A percentile compares a stretch with the other conserved stretches of the same genome.
These are phyloP conservation scores for Xerocomus minutiporus DNA, from an alignment of 1,284 basidiomycete species.

Conservation along the genomic window DNA sequence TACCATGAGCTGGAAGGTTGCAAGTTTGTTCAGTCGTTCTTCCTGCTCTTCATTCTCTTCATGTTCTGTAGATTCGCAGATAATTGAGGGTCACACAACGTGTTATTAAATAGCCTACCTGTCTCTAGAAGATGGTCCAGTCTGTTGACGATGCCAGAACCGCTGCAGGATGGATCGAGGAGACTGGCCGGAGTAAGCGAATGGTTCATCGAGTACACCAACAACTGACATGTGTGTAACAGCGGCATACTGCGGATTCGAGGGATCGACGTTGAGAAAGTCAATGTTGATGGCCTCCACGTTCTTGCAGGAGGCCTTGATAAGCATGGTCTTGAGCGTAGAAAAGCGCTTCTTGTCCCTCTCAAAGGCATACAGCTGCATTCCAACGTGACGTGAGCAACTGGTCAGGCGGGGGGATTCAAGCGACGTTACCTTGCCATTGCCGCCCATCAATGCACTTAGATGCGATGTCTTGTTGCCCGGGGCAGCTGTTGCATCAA, in stretches of 20 bases:
- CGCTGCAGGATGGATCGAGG: conserved; percentile 90
- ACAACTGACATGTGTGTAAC: conserved; percentile 80
- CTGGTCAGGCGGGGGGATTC: background rate
- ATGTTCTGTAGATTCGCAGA: conserved; percentile 42
- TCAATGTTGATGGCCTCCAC: conserved; percentile 69
- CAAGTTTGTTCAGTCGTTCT: conserved; percentile 75
- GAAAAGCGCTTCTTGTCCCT: conserved; percentile 73
- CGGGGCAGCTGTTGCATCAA: conserved; percentile 95
- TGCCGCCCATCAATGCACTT: conserved; percentile 78
- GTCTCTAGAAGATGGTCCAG: conserved; percentile 78
- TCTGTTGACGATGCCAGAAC: conserved; percentile 88
- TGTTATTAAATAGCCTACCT: conserved; percentile 38
- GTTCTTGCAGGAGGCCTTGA: conserved; percentile 76
- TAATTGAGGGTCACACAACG: background rate
- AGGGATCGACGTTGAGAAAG: conserved; percentile 73
- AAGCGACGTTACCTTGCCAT: conserved; percentile 61
- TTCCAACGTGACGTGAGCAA: conserved; percentile 8
- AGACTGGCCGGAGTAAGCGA: conserved; percentile 46
- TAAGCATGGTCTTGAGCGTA: conserved; percentile 80
- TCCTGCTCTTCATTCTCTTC: conserved; percentile 50
- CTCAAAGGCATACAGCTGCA: conserved; percentile 82
- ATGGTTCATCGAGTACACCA: background rate
- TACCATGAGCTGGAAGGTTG: conserved; percentile 88
- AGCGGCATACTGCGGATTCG: conserved; percentile 52
- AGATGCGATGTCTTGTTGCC: conserved; percentile 98